A percentile compares a stretch with the other conserved stretches of the same genome.
These are phyloP conservation scores for Alternaria sp. DNA, from an alignment of 2,329 filamentous ascomycete genomes.

Conservation along the genomic window DNA sequence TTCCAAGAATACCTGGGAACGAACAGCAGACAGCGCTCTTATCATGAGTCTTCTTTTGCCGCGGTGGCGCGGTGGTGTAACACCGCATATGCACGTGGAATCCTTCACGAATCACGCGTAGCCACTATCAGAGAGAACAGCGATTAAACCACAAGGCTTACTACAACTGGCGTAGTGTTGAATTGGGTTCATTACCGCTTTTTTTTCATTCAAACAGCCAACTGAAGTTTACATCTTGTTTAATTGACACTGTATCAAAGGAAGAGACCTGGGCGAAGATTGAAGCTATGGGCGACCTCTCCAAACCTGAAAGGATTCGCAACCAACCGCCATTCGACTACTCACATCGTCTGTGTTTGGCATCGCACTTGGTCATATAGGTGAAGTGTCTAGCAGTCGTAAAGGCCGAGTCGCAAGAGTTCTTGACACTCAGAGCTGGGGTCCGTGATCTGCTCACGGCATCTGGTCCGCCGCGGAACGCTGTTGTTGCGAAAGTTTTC, in stretches of 20 bases:
- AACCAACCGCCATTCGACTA: constrained; percentile 34
- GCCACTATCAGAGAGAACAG: constrained; percentile 47
- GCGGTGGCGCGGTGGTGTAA: background rate
- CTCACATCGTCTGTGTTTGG: constrained; percentile 49
- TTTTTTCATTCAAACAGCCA: constrained; percentile 58
- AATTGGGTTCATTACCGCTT: constrained; percentile 54
- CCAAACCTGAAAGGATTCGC: constrained; percentile 41
- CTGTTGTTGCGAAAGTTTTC: constrained; percentile 34
- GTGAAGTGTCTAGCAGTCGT: constrained; percentile 40
- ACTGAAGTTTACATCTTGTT: constrained; percentile 55
- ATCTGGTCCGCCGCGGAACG: constrained; percentile 47
- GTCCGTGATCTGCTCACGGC: constrained; percentile 50
- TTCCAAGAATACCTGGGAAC: too few relatives aligned
- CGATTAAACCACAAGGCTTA: constrained; percentile 50
- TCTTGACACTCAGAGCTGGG: constrained; percentile 28
- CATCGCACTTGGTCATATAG: constrained; percentile 54
- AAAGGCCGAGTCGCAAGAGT: constrained; percentile 20
- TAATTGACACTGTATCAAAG: constrained; percentile 49
- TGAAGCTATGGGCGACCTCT: constrained; percentile 53
- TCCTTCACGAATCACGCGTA: constrained; percentile 29
- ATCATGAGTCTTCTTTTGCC: constrained; percentile 15
- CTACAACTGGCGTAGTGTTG: constrained; percentile 47
- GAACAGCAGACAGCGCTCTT: constrained; percentile 13
- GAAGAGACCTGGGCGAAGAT: constrained; percentile 47
- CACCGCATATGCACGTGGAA: background rate